Percentiles rank a stretch among this genome's conserved stretches.
Conservation (phyloP, 2,329 filamentous ascomycete genomes). For the Diaporthe aspalathi region DNA sequence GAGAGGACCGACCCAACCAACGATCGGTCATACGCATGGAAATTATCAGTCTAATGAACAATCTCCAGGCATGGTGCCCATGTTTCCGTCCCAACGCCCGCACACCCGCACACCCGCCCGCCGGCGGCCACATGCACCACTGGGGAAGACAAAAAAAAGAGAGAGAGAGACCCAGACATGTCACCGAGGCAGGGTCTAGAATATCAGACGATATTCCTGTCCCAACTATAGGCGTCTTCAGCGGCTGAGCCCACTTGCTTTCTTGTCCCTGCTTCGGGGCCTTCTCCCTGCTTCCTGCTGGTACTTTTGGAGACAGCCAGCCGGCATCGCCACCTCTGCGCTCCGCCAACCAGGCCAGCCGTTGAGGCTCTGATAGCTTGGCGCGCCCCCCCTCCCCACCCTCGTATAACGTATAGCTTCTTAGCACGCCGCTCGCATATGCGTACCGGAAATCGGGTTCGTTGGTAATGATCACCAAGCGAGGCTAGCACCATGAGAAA, state of each 20-base stretch:
- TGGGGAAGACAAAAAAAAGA: no score
- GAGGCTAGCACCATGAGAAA: background rate
- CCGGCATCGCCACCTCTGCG: background rate
- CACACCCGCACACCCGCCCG: background rate
- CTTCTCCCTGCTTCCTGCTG: no score
- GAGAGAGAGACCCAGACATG: conserved; percentile 19
- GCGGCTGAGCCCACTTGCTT: background rate
- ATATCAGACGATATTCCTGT: conserved; percentile 9
- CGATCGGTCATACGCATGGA: background rate
- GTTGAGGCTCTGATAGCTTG: background rate
- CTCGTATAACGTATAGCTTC: background rate
- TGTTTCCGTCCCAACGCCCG: conserved; percentile 6
- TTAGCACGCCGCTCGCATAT: no score
- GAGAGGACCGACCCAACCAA: background rate
- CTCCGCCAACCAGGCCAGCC: background rate
- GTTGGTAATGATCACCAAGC: background rate
- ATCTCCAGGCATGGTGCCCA: background rate
- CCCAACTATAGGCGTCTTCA: no score
- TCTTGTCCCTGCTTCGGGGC: background rate
- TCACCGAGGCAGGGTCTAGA: background rate
- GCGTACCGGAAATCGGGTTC: background rate
- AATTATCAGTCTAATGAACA: background rate
- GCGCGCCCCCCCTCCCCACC: background rate
- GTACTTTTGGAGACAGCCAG: background rate
- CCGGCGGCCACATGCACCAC: background rate